Evolutionary conservation across 192 early-diverging fungal genomes (phyloP), one percentile per base, ranked within the genome.

Genomic region (Podila horticola): DNA sequence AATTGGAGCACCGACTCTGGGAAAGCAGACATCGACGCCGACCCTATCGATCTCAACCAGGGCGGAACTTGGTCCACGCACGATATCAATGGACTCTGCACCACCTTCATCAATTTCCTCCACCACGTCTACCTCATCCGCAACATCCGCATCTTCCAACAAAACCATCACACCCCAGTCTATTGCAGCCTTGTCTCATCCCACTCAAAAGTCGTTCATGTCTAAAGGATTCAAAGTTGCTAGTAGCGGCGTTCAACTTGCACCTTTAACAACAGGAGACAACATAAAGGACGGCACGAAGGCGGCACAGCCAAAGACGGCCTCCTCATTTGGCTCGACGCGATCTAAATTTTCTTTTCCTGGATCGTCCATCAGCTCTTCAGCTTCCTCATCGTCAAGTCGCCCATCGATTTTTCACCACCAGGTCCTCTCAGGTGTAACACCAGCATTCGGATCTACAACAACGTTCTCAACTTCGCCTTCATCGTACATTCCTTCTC

Each of bases 291-390:
- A 55, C 10, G 52, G 52, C 12, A 5, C 45, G 5, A 66, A 30
- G 3, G 41, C 7, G 8, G 2, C 41, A 6, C 24, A 41, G 20
- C 45, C 41, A 30, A 51, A 45, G 0, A 36, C 41, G 6, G 5
- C 52, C 0, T n/a, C 38, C 4, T 51, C 59, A 5, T 30, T 63
- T 20, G 48, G 30, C 3, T 17, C 58, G 9, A 20, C 41, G 7
- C 59, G 51, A 29, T 49, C 74, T 15, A 75, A 75, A 38, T 69
- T 49, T 13, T 64, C 74, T 24, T 63, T 68, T 12, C 36, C 45
- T n/a, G 60, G 73, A 20, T 57, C 65, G 5, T 41, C 49, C 29
- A 11, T 19, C 30, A 22, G 41, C 19, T 17, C 22, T 17, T 48
- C 64, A 0, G 13, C 26, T 4, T 45, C 64, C 20, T 34, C 41